Base-by-base conservation (phyloP, 139 green algal species). In the Ettlia oleoabundans region DNA sequence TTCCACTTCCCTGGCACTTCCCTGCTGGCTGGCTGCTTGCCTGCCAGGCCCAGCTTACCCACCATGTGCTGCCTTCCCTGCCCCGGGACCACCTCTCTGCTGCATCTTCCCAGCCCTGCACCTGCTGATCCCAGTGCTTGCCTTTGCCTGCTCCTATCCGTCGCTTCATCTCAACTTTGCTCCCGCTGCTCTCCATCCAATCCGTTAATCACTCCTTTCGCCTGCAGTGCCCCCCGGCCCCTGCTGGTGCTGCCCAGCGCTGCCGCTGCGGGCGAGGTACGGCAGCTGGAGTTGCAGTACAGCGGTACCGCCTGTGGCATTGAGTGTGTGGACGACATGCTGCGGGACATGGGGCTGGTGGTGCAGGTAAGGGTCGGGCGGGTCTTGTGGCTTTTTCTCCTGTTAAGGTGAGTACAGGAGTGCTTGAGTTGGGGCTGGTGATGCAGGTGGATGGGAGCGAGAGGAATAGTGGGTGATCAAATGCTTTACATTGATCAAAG, bases 341-440 rank as follows among this genome's bases (percentile, higher is more conserved):
- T 89, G 71, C 81, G 80, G n/a, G 84, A 89, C 72, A 33, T 90
- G 43, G 86, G 71, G 42, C 73, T 80, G 53, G 74, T 90, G 35
- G 72, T 85, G 43, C 70, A 78, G 70, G 70, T 78, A 10, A 18
- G 70, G 3, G 3, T 4, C 1, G 38, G 7, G 9, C 33, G 2
- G 9, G 24, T 19, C 28, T n/a, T 38, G 13, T n/a, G 61, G 15
- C 24, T n/a, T n/a, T n/a, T n/a, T n/a, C n/a, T n/a, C n/a, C n/a
- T n/a, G n/a, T n/a, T n/a, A n/a, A n/a, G n/a, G n/a, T n/a, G n/a
- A n/a, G n/a, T n/a, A n/a, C n/a, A n/a, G n/a, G n/a, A n/a, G n/a
- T n/a, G n/a, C n/a, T n/a, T n/a, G n/a, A n/a, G n/a, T n/a, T n/a
- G n/a, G n/a, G n/a, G n/a, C n/a, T n/a, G n/a, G n/a, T n/a, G n/a